Percentiles rank a stretch among this genome's conserved stretches.
Evolutionary conservation across 305 asterid species (phyloP).

Genomic region (Rubia tinctorum): DNA sequence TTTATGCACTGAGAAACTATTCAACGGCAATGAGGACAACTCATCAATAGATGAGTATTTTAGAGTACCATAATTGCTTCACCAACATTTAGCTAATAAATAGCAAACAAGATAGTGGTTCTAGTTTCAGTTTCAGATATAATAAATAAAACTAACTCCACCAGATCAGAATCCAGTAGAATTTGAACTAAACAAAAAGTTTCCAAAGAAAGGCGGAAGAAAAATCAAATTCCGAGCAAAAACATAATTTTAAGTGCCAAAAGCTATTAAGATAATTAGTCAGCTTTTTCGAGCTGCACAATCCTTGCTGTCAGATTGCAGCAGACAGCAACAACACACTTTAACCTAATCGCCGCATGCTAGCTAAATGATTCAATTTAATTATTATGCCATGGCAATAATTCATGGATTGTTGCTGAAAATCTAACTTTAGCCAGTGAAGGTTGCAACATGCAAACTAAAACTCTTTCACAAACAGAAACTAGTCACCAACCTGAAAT

Average conservation of each 20-base stretch:
- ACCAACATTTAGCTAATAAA: background rate
- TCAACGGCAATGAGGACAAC: background rate
- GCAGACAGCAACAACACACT: background rate
- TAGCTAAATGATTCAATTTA: constrained; percentile 1
- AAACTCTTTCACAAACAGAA: background rate
- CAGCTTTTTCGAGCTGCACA: background rate
- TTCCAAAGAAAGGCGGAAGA: background rate
- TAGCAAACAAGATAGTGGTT: background rate
- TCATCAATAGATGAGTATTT: background rate
- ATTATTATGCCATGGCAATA: background rate
- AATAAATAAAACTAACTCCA: background rate
- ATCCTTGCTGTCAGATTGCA: background rate
- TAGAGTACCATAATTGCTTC: background rate
- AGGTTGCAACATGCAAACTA: background rate
- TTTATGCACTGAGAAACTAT: background rate
- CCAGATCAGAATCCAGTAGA: background rate
- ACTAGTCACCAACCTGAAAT: constrained; percentile 57
- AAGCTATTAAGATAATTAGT: background rate
- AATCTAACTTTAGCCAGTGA: background rate
- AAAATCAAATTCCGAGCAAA: background rate
- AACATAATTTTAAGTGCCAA: background rate
- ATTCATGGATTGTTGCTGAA: background rate
- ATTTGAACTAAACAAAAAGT: background rate
- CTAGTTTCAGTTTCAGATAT: background rate
- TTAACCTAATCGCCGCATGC: background rate